These are phyloP conservation scores for Aspergillus vadensis DNA, from an alignment of 2,329 filamentous ascomycete genomes.

Conservation along the genomic window DNA sequence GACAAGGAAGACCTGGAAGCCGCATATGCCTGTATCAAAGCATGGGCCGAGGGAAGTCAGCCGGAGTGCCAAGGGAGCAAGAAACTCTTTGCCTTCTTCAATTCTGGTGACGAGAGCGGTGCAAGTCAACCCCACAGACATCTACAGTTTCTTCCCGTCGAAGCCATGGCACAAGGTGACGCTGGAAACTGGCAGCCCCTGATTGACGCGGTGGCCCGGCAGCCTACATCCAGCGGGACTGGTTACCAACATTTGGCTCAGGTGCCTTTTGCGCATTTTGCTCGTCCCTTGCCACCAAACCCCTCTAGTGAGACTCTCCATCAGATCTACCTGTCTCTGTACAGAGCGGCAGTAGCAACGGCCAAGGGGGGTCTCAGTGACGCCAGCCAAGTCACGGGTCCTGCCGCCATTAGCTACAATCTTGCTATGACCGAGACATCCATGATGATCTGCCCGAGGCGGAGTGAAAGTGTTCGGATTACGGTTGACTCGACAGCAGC, in stretches of 20 bases:
- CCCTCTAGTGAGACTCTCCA: conserved; percentile 42
- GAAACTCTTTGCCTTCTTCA: conserved; percentile 53
- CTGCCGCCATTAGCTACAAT: conserved; percentile 58
- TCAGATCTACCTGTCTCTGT: conserved; percentile 44
- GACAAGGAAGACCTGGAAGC: conserved; percentile 46
- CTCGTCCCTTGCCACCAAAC: conserved; percentile 42
- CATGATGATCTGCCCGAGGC: conserved; percentile 58
- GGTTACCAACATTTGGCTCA: conserved; percentile 29
- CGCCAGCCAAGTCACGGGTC: conserved; percentile 31
- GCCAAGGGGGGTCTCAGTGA: conserved; percentile 25
- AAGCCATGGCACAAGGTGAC: conserved; percentile 44
- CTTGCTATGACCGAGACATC: conserved; percentile 56
- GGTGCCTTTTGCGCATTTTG: conserved; percentile 57
- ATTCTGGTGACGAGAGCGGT: conserved; percentile 51
- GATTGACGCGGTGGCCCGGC: conserved; percentile 42
- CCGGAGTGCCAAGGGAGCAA: conserved; percentile 20
- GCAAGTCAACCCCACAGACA: conserved; percentile 53
- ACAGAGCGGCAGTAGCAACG: conserved; percentile 42
- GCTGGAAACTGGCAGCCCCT: conserved; percentile 49
- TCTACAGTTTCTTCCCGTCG: conserved; percentile 51
- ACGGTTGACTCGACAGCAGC: conserved; percentile 41
- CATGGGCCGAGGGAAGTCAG: conserved; percentile 35
- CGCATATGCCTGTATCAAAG: conserved; percentile 45
- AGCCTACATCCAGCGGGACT: conserved; percentile 16
- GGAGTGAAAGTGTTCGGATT: conserved; percentile 48